phyloP scores from a whole-genome alignment of 345 rosid species.

The Dipteronia sinensis region DNA sequence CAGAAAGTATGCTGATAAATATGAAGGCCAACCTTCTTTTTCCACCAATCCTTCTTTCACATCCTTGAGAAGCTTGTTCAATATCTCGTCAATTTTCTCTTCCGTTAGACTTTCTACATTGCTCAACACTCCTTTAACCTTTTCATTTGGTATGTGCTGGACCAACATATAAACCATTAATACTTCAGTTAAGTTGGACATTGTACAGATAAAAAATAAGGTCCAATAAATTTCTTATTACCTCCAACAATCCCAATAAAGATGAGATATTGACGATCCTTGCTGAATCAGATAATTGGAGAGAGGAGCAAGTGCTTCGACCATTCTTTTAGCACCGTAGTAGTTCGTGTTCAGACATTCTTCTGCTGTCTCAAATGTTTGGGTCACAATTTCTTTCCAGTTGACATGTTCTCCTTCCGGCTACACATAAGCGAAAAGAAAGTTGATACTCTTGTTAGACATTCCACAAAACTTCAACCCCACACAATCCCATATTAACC shows the following conservation, averaged over 20 bases:
- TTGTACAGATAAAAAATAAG: no score
- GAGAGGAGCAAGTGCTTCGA: constrained; percentile 25
- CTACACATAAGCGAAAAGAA: not conserved
- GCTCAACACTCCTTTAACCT: constrained; percentile 30
- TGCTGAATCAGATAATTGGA: constrained; percentile 37
- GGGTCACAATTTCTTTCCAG: constrained; percentile 21
- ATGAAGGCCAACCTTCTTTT: constrained; percentile 41
- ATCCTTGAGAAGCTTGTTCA: constrained; percentile 28
- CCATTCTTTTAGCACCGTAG: constrained; percentile 29
- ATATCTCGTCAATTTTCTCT: constrained; percentile 34
- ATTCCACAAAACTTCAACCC: no score
- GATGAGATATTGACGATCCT: constrained; percentile 41
- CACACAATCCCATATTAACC: no score
- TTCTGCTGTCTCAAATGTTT: constrained; percentile 20
- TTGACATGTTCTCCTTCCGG: not conserved
- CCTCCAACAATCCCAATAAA: constrained; percentile 16
- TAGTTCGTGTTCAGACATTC: constrained; percentile 30
- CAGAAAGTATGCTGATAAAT: constrained; percentile 26
- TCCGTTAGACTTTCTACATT: constrained; percentile 30
- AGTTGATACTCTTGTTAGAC: not conserved
- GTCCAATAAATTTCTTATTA: not conserved
- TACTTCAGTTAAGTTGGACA: not conserved
- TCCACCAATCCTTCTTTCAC: constrained; percentile 31
- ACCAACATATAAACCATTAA: not conserved
- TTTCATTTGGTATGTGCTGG: constrained; percentile 27